Percentiles rank a stretch among this genome's conserved stretches.
These are phyloP conservation scores for Peronospora belbahrii DNA, from an alignment of 352 stramenopile species.

Conservation along the genomic window DNA sequence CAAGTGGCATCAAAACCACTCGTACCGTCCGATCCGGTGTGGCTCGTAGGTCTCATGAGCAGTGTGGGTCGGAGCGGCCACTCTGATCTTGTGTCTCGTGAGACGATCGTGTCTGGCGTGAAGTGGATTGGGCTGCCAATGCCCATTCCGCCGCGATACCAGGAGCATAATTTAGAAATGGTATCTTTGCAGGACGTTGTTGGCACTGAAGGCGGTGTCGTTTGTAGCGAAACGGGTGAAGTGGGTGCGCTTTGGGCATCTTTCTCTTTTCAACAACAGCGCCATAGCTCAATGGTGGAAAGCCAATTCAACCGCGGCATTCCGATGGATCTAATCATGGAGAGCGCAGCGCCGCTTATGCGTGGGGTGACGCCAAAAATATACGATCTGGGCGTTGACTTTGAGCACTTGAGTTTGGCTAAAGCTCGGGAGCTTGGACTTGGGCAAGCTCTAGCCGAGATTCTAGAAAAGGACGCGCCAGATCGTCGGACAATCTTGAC, in stretches of 20 bases:
- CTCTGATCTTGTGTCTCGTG: slow-evolving; percentile 75
- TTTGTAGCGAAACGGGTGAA: slow-evolving; percentile 56
- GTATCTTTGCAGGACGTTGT: slow-evolving; percentile 79
- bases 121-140: slow-evolving; percentile 82
- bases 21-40: slow-evolving; percentile 67
- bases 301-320: slow-evolving; percentile 84
- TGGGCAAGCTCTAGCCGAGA: slow-evolving; percentile 63
- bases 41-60: slow-evolving; percentile 82
- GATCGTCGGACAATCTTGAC: slow-evolving; percentile 75
- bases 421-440: slow-evolving; percentile 86
- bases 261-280: slow-evolving; percentile 82
- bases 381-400: slow-evolving; percentile 77
- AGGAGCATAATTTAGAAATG: slow-evolving; percentile 87
- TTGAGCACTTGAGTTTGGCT: slow-evolving; percentile 84
- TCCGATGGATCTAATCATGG: slow-evolving; percentile 83
- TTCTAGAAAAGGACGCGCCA: slow-evolving; percentile 60
- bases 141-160: slow-evolving; percentile 74
- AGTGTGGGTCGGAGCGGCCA: slow-evolving; percentile 69
- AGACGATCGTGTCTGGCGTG: slow-evolving; percentile 80
- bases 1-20: slow-evolving; percentile 53
- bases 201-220: slow-evolving; percentile 69
- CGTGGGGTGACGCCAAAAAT: slow-evolving; percentile 59
- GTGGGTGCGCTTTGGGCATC: slow-evolving; percentile 84
- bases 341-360: slow-evolving; percentile 71
- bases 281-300: slow-evolving; percentile 67